These are phyloP conservation scores for Talaromyces borbonicus DNA, from an alignment of 495 filamentous ascomycete species.

Conservation along the genomic window DNA sequence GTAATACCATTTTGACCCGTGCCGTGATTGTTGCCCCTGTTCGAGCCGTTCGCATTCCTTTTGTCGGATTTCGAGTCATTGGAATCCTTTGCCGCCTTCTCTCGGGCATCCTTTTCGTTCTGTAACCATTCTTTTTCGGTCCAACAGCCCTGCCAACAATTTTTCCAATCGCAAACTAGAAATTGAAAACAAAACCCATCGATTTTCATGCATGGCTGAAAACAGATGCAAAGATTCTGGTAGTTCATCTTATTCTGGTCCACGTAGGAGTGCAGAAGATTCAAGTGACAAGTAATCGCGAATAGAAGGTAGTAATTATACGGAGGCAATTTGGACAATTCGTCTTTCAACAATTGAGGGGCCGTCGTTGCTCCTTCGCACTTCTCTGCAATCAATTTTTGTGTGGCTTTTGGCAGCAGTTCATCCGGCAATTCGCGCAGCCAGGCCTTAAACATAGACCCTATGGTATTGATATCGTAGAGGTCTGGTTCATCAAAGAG, in stretches of 20 bases:
- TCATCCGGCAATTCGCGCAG: slow-evolving; percentile 88
- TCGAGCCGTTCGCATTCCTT: neutral
- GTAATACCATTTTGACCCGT: slow-evolving; percentile 9
- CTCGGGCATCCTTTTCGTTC: slow-evolving; percentile 56
- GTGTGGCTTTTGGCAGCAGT: slow-evolving; percentile 70
- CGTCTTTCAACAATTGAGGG: slow-evolving; percentile 74
- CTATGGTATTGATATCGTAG: slow-evolving; percentile 89
- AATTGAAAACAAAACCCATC: slow-evolving; percentile 86
- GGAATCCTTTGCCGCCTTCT: slow-evolving; percentile 20
- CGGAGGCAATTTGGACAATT: slow-evolving; percentile 79
- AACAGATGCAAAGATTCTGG: slow-evolving; percentile 84
- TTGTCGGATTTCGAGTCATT: slow-evolving; percentile 9
- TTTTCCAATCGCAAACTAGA: slow-evolving; percentile 81
- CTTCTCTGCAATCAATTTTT: slow-evolving; percentile 62
- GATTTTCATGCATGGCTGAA: slow-evolving; percentile 89
- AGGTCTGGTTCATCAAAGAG: slow-evolving; percentile 74
- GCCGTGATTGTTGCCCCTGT: neutral
- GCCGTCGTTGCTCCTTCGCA: slow-evolving; percentile 65
- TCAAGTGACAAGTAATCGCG: slow-evolving; percentile 88
- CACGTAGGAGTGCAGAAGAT: slow-evolving; percentile 71
- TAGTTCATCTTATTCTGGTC: slow-evolving; percentile 95
- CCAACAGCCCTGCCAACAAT: slow-evolving; percentile 92
- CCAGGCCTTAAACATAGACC: slow-evolving; percentile 88
- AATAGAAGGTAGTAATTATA: slow-evolving; percentile 96
- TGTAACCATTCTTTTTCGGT: slow-evolving; percentile 74